These are phyloP conservation scores for Ogataea ganodermae DNA, from an alignment of 805 yeast genomes.

Conservation along the genomic window DNA sequence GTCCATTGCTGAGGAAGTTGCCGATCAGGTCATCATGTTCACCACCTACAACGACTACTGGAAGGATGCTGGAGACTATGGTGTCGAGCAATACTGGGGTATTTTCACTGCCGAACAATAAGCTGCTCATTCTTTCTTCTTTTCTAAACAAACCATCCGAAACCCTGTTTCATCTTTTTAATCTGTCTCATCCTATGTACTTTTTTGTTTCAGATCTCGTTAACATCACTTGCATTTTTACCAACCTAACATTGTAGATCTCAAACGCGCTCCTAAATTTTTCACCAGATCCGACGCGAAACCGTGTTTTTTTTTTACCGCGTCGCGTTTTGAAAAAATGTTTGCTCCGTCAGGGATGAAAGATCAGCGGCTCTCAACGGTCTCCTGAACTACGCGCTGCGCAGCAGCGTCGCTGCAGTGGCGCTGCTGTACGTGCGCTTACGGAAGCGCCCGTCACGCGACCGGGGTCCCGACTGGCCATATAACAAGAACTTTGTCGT, in stretches of 20 bases:
- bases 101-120: constrained; percentile 39
- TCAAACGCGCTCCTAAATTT: no score
- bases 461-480: no score
- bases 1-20: constrained; percentile 48
- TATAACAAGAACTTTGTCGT: no score
- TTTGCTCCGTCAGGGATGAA: background rate
- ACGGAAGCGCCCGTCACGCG: no score
- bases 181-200: background rate
- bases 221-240: constrained; percentile 1
- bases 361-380: no score
- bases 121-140: background rate
- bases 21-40: constrained; percentile 54
- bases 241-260: background rate
- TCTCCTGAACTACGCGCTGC: no score
- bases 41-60: constrained; percentile 65
- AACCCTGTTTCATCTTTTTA: background rate
- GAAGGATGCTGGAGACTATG: constrained; percentile 57
- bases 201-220: constrained; percentile 1
- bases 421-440: no score
- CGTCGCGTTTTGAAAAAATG: background rate
- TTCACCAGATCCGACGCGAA: no score
- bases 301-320: background rate
- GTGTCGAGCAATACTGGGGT: constrained; percentile 67
- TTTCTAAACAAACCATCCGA: background rate
- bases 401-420: no score